These are phyloP conservation scores for Cicer yamashitae DNA, from an alignment of 306 rosid genomes.

Conservation along the genomic window DNA sequence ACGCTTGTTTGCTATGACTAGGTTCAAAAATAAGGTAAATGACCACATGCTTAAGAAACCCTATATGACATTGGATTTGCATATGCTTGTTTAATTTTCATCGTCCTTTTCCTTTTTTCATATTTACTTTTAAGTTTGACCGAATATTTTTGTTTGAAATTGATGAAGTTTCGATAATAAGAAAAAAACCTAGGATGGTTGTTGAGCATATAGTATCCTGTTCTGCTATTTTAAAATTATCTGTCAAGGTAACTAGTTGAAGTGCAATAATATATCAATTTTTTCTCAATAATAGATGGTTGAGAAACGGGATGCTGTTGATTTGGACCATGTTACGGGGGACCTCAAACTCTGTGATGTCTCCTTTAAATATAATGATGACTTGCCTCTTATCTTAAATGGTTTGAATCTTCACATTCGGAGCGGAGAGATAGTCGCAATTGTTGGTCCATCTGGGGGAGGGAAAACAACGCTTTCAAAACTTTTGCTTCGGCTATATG, in stretches of 20 bases:
- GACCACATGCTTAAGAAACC: background rate
- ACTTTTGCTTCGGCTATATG: conserved; percentile 87
- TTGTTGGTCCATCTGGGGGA: conserved; percentile 95
- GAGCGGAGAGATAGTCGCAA: conserved; percentile 90
- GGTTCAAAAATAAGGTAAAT: conserved; percentile 66
- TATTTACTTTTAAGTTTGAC: conserved; percentile 13
- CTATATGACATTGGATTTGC: conserved; percentile 11
- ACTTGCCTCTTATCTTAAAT: conserved; percentile 63
- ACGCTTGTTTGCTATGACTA: conserved; percentile 73
- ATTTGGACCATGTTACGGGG: conserved; percentile 63
- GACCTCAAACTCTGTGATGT: conserved; percentile 74
- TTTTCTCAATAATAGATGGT: conserved; percentile 60
- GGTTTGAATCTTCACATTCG: conserved; percentile 71
- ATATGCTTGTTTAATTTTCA: conserved; percentile 11
- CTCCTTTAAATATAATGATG: conserved; percentile 71
- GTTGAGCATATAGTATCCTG: conserved; percentile 15
- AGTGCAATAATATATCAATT: conserved; percentile 32
- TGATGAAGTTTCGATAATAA: background rate
- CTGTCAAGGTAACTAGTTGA: conserved; percentile 26
- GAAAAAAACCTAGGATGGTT: background rate
- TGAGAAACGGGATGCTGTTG: conserved; percentile 70
- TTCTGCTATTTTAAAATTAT: conserved; percentile 23
- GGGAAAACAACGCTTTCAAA: conserved; percentile 89
- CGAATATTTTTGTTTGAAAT: conserved; percentile 29
- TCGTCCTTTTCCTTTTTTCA: background rate